A percentile compares a stretch with the other conserved stretches of the same genome.
Evolutionary conservation across 495 filamentous ascomycete species (phyloP).

Genomic region (Penicillium malachiteum): DNA sequence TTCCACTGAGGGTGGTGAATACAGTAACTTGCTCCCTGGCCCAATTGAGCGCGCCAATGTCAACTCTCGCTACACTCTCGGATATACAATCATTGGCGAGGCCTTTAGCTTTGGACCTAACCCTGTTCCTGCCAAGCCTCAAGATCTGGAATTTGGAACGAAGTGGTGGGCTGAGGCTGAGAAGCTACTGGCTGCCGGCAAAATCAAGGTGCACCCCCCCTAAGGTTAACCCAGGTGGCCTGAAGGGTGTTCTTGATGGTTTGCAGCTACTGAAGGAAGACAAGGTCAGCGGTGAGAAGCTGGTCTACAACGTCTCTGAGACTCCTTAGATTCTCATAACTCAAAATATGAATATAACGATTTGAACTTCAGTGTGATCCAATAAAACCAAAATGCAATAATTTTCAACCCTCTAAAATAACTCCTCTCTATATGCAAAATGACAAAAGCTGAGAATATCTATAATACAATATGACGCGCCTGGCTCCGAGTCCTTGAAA

Average conservation of each 20-base stretch:
- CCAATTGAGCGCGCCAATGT: conserved; percentile 34
- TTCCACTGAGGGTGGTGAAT: conserved; percentile 35
- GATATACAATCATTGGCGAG: conserved; percentile 41
- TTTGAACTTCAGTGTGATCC: too few species aligned
- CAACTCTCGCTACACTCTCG: conserved; percentile 28
- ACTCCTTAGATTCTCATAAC: conserved; percentile 2
- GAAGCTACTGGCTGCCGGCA: conserved; percentile 6
- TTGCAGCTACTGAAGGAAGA: conserved; percentile 48
- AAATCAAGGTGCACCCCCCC: conserved; percentile 51
- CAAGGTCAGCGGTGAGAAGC: conserved; percentile 56
- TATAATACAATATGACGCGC: neutral
- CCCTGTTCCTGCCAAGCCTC: conserved; percentile 29
- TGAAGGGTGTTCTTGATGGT: conserved; percentile 52
- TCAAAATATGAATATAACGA: too few species aligned
- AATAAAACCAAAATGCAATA: too few species aligned
- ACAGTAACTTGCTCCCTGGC: conserved; percentile 23
- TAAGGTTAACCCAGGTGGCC: conserved; percentile 41
- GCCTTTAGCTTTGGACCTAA: conserved; percentile 33
- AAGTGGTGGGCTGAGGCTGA: neutral
- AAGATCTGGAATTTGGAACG: conserved; percentile 22
- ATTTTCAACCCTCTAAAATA: too few species aligned
- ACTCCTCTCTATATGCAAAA: too few species aligned
- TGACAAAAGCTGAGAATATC: too few species aligned
- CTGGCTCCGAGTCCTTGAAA: neutral
- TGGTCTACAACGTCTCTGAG: conserved; percentile 48